Evolutionary conservation across 2,329 filamentous ascomycete species (phyloP), one percentile per base, ranked within the genome.

Genomic region (Colletotrichum scovillei): DNA sequence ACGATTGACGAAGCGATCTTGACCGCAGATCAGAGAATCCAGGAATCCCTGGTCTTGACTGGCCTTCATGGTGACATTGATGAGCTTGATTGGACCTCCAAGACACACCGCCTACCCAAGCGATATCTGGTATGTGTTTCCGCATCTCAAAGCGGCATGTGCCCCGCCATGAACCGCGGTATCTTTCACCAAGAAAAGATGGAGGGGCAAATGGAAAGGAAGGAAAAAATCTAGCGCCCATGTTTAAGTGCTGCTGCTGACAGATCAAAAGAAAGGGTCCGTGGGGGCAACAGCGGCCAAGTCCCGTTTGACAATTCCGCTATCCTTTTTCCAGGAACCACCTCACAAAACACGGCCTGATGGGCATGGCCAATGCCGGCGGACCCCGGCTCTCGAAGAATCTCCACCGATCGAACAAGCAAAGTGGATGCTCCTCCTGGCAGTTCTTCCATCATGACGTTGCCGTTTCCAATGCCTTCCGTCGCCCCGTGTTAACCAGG

Each of bases 381-480:
- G 64, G 58, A 35, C 8, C 24, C 52, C 38, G 19, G 32, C 30
- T 63, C 1, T 19, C 11, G 38, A 49, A 9, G 11, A 11, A 16
- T 38, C 46, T 26, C 62, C 62, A 55, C 62, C 30, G 35, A 2
- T 14, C 46, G 46, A 53, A 52, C 42, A 46, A 49, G 6, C 22
- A 24, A 55, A 60, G 66, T 69, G 70, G 66, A 7, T 62, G 32
- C 11, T 12, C 14, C 16, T 16, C 28, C 56, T 59, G 57, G 38
- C 58, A 6, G 6, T 63, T 69, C 38, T 69, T 73, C 71, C 68
- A 28, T 69, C 71, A 73, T 73, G 71, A 70, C 71, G 71, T 73
- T 66, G 38, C 65, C 46, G 59, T 56, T 70, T 73, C 71, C n/a
- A 66, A 6, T 9, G 9, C 6, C 49, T 73, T 73, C 60, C 53